Percentiles rank a stretch among this genome's conserved stretches.
These are phyloP conservation scores for Heracleum sosnowskyi DNA, from an alignment of 129 eudicot genomes.

Conservation along the genomic window DNA sequence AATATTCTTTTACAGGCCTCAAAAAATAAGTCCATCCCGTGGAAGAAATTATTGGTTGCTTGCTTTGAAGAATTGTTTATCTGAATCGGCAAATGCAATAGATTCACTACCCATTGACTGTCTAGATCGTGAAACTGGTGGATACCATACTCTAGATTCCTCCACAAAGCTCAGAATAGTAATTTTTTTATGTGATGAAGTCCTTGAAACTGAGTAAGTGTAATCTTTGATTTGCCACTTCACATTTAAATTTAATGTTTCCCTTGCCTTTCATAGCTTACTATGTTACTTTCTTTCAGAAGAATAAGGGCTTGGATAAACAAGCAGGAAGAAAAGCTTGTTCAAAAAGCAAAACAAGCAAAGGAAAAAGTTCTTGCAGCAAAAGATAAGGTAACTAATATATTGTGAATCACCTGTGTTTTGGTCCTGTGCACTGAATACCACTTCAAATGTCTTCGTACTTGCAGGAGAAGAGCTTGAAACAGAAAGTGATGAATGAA, in stretches of 20 bases:
- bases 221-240: neutral
- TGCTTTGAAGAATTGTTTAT: constrained; percentile 47
- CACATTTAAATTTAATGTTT: neutral
- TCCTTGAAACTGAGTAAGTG: constrained; percentile 73
- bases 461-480: constrained; percentile 58
- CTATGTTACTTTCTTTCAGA: constrained; percentile 22
- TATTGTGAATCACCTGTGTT: neutral
- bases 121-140: constrained; percentile 30
- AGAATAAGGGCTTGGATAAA: constrained; percentile 72
- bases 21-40: constrained; percentile 23
- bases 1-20: neutral
- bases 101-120: constrained; percentile 25
- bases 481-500: constrained; percentile 53
- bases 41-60: constrained; percentile 55
- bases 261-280: neutral
- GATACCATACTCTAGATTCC: constrained; percentile 46
- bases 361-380: constrained; percentile 43
- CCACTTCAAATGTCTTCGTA: neutral
- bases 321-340: constrained; percentile 37
- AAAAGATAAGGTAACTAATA: constrained; percentile 44
- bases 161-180: constrained; percentile 63
- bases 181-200: constrained; percentile 63
- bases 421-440: neutral
- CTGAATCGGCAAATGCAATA: constrained; percentile 32
- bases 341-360: constrained; percentile 49